These are phyloP conservation scores for Coniochaeta sp. DNA, from an alignment of 2,329 filamentous ascomycete species.

Conservation along the genomic window DNA sequence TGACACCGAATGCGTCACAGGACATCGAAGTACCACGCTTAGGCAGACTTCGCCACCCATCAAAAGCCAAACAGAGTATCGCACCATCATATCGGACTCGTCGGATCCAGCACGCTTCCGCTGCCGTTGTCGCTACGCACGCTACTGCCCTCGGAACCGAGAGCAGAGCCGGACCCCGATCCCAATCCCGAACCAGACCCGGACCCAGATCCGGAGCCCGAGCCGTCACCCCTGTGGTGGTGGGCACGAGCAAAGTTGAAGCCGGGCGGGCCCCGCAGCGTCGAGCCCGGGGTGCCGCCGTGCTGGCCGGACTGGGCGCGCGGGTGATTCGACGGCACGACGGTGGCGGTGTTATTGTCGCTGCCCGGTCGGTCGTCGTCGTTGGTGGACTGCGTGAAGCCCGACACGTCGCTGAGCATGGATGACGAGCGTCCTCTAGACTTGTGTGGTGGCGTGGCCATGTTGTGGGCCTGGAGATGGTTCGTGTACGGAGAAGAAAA, in stretches of 20 bases:
- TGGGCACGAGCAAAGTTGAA: slow-evolving; percentile 8
- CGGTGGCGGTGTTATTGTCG: slow-evolving; percentile 14
- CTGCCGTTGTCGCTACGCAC: slow-evolving; percentile 36
- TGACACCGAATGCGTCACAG: neutral
- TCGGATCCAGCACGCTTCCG: slow-evolving; percentile 43
- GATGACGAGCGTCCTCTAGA: slow-evolving; percentile 54
- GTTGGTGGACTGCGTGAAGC: slow-evolving; percentile 55
- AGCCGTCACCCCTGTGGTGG: slow-evolving; percentile 11
- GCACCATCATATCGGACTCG: slow-evolving; percentile 33
- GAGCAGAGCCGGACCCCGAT: slow-evolving; percentile 16
- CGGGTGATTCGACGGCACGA: slow-evolving; percentile 4
- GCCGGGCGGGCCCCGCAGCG: slow-evolving; percentile 14
- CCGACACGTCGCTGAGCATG: slow-evolving; percentile 61
- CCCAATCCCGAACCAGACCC: slow-evolving; percentile 17
- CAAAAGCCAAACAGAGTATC: neutral
- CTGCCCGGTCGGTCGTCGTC: slow-evolving; percentile 35
- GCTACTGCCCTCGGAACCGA: slow-evolving; percentile 25
- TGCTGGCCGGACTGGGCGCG: slow-evolving; percentile 4
- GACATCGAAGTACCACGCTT: neutral
- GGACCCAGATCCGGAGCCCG: slow-evolving; percentile 11
- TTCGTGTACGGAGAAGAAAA: slow-evolving; percentile 11
- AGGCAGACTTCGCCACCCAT: neutral
- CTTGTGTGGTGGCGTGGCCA: slow-evolving; percentile 21
- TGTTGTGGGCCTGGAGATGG: slow-evolving; percentile 6
- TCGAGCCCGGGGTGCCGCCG: slow-evolving; percentile 4